phyloP scores from a whole-genome alignment of 305 asterid genomes.

The Euphrasia arctica region DNA sequence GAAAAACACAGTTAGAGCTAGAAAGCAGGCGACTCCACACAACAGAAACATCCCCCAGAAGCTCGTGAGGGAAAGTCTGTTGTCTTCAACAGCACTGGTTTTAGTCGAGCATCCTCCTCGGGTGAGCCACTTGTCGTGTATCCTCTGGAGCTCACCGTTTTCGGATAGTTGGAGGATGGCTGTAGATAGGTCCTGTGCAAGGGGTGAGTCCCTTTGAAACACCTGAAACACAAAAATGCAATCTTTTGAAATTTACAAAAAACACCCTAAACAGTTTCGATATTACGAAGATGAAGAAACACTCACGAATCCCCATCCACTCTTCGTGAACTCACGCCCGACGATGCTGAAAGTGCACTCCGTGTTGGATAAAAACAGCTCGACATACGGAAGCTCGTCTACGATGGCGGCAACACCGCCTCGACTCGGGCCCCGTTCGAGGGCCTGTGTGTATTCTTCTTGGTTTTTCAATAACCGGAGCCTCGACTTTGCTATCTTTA shows the following conservation, averaged over 20 bases:
- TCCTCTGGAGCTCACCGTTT: conserved; percentile 82
- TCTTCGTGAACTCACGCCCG: conserved; percentile 87
- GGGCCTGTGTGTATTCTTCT: conserved; percentile 52
- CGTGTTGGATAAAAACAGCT: conserved; percentile 63
- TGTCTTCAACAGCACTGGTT: conserved; percentile 34
- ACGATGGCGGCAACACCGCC: conserved; percentile 96
- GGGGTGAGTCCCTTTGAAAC: conserved; percentile 78
- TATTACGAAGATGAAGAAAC: neutral
- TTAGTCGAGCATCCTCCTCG: conserved; percentile 43
- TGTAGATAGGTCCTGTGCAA: conserved; percentile 75
- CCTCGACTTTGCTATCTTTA: conserved; percentile 61
- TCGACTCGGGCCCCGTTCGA: conserved; percentile 51
- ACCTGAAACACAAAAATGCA: conserved; percentile 32
- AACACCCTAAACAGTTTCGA: neutral
- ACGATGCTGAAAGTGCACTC: conserved; percentile 58
- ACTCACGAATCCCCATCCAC: conserved; percentile 99
- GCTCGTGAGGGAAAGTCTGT: conserved; percentile 67
- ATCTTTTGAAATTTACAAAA: neutral
- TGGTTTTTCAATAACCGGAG: conserved; percentile 55
- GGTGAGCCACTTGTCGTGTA: conserved; percentile 83
- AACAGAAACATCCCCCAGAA: conserved; percentile 91
- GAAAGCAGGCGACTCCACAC: conserved; percentile 53
- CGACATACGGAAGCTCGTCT: conserved; percentile 84
- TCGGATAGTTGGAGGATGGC: conserved; percentile 92
- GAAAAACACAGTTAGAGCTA: conserved; percentile 51